Base-by-base conservation (phyloP, 108 stramenopile species). In the Skeletonema grethae region DNA sequence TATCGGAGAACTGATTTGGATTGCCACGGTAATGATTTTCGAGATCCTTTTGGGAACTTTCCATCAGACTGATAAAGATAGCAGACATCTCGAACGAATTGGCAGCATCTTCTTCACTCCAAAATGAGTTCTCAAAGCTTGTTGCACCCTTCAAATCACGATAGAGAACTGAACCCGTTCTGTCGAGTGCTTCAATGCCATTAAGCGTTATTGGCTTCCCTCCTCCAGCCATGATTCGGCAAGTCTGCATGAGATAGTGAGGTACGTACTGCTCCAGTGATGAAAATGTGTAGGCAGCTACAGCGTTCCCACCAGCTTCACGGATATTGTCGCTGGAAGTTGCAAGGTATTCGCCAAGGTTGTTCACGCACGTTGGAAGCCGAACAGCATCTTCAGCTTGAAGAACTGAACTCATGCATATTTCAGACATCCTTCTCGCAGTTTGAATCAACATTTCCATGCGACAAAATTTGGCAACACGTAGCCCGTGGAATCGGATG, bases 181-280 rank as follows among this genome's bases (percentile, higher is more conserved):
- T 78, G 73, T 94, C 93, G 29, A 94, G 55, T 3, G 90, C 86
- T 68, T 91, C 93, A 56, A 94, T 82, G 3, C 93, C 93, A 77
- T 94, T 90, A 65, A 94, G 79, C 9, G 93, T 87, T 28, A 94
- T 76, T 8, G 89, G 83, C 58, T 86, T 87, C 1, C 72, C 58
- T 41, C 90, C 89, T 48, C 72, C 74, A 12, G 90, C 93, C 71
- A 94, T 80, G 9, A 90, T 84, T 5, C 93, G 87, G 20, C 87
- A 90, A 45, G 89, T 85, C 72, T 94, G 86, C 79, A 94, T 94
- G 55, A 94, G 72, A 55, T 82, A 91, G 8, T 86, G 62, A 18
- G 93, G 93, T 72, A 94, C 90, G 68, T 91, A 94, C 50, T 94
- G 93, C 76, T 94, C 93, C 57, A 94, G 65, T 6, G 85, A 90